These are phyloP conservation scores for Lentinula sp. DNA, from an alignment of 768 basidiomycete genomes.

Conservation along the genomic window DNA sequence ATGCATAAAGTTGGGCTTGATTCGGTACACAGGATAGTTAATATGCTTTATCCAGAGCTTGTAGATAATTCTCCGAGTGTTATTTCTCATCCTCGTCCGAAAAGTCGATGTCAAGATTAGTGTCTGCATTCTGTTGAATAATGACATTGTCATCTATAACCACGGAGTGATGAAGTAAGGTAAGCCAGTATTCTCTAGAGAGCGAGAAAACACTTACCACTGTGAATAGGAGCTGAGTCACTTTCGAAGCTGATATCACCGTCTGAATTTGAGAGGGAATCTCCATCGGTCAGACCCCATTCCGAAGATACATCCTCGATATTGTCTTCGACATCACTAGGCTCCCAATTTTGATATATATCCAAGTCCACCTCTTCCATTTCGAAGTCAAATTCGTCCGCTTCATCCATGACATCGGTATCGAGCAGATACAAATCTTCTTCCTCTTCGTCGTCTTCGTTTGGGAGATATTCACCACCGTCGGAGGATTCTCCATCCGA, in stretches of 20 bases:
- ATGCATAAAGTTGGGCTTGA: neutral
- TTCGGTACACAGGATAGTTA: neutral
- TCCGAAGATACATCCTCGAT: constrained; percentile 17
- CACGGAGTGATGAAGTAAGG: neutral
- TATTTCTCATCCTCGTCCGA: neutral
- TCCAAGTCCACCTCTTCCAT: constrained; percentile 28
- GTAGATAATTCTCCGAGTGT: neutral
- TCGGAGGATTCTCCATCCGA: constrained; percentile 64
- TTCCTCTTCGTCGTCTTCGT: constrained; percentile 44
- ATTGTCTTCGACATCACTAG: constrained; percentile 6
- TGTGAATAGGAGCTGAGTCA: constrained; percentile 3
- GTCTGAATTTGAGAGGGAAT: constrained; percentile 20
- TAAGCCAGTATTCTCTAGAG: neutral
- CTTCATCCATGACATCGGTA: constrained; percentile 33
- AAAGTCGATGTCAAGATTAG: neutral
- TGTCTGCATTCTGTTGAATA: neutral
- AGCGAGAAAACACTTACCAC: neutral
- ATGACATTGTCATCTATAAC: neutral
- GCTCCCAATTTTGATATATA: constrained; percentile 11
- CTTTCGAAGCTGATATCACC: constrained; percentile 11
- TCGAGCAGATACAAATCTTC: constrained; percentile 37
- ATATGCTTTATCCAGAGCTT: too few species aligned
- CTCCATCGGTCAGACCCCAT: constrained; percentile 38
- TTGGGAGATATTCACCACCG: constrained; percentile 61
- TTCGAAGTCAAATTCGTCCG: constrained; percentile 32